Conservation (phyloP, 306 rosid genomes). For the Begonia loranthoides region DNA sequence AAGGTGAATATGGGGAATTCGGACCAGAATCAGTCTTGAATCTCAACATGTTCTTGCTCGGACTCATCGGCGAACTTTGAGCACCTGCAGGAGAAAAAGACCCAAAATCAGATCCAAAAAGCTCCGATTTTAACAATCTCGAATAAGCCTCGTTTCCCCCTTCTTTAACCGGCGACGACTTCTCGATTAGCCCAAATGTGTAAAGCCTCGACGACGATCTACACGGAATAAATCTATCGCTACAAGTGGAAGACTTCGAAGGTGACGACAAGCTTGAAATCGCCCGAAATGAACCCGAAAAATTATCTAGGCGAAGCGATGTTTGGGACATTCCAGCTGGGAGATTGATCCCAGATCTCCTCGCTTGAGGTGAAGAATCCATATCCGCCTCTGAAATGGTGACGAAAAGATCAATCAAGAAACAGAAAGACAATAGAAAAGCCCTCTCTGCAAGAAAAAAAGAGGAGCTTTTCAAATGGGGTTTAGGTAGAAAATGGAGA, state of each 20-base stretch:
- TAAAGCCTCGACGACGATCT: slow-evolving; percentile 89
- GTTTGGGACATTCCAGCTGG: slow-evolving; percentile 83
- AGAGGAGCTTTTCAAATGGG: not conserved
- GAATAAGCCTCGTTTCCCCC: slow-evolving; percentile 75
- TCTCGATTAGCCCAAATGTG: slow-evolving; percentile 71
- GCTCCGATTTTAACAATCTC: slow-evolving; percentile 62
- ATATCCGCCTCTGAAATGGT: slow-evolving; percentile 15
- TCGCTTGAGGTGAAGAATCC: slow-evolving; percentile 60
- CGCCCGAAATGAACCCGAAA: slow-evolving; percentile 15
- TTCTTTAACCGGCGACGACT: slow-evolving; percentile 76
- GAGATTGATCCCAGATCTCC: slow-evolving; percentile 55
- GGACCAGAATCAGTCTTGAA: slow-evolving; percentile 83
- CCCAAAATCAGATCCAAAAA: slow-evolving; percentile 85
- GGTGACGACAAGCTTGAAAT: slow-evolving; percentile 35
- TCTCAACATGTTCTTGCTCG: slow-evolving; percentile 81
- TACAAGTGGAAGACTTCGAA: slow-evolving; percentile 49
- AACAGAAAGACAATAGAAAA: not conserved
- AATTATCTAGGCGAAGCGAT: slow-evolving; percentile 52
- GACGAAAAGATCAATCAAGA: not conserved
- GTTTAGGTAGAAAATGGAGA: slow-evolving; percentile 2
- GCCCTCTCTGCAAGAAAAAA: slow-evolving; percentile 13
- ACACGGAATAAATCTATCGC: slow-evolving; percentile 95
- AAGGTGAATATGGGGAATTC: slow-evolving; percentile 73
- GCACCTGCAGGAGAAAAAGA: slow-evolving; percentile 66
- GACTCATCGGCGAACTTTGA: slow-evolving; percentile 44